Evolutionary conservation across 768 basidiomycete species (phyloP).

Genomic region (Russula dissimulans): DNA sequence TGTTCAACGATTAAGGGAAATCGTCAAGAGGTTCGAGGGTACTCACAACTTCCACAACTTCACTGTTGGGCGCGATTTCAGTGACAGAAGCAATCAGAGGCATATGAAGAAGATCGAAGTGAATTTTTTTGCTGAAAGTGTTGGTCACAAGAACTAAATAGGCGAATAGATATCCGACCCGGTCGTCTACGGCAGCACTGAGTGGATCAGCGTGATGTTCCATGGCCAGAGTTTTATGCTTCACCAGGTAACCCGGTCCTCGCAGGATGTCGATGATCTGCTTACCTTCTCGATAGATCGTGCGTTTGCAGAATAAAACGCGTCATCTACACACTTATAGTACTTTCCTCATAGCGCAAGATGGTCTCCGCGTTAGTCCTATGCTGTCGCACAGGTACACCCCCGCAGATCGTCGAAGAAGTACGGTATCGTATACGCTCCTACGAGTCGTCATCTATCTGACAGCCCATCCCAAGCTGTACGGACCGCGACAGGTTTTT

Average conservation of each 20-base stretch:
- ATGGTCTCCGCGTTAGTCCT: constrained; percentile 91
- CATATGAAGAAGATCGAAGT: constrained; percentile 86
- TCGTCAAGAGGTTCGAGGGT: constrained; percentile 63
- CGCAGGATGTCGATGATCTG: background rate
- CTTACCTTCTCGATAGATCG: constrained; percentile 34
- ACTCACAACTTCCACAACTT: constrained; percentile 99
- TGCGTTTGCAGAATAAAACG: constrained; percentile 25
- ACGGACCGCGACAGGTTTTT: constrained; percentile 65
- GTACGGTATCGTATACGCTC: constrained; percentile 28
- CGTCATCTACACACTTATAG: constrained; percentile 16
- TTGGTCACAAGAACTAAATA: background rate
- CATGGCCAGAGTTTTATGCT: constrained; percentile 99
- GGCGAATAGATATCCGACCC: constrained; percentile 63
- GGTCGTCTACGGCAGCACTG: constrained; percentile 80
- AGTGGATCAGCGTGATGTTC: constrained; percentile 90
- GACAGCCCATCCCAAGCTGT: constrained; percentile 42
- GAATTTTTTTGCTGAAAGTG: background rate
- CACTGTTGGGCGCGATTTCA: constrained; percentile 79
- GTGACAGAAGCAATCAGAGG: constrained; percentile 75
- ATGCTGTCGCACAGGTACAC: constrained; percentile 64
- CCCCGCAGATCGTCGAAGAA: constrained; percentile 65
- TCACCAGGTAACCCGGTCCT: constrained; percentile 67
- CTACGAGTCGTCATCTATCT: background rate
- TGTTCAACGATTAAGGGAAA: constrained; percentile 45
- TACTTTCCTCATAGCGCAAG: constrained; percentile 63